Base-by-base conservation (phyloP, 2,329 filamentous ascomycete genomes). In the Sclerotinia minor region DNA sequence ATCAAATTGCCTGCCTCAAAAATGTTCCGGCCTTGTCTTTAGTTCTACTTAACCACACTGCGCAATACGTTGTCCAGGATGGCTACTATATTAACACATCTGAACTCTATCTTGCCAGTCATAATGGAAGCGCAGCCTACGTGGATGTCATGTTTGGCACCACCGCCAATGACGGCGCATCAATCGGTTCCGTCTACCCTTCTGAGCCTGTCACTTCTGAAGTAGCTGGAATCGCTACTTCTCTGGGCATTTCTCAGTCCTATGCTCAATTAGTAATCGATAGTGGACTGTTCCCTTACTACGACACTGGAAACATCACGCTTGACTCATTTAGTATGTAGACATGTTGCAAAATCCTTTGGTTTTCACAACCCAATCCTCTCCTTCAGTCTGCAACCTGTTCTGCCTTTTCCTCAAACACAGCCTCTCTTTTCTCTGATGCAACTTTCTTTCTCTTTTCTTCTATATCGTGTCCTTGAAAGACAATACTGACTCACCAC, bases 41-140 rank as follows among this genome's bases (percentile, higher is more conserved):
- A 13, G 77, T 80, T 1, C 76, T 75, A 3, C 73, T 80, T 8
- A 69, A 75, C 5, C 79, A 78, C 0, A 79, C 81, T 1, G 82
- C 84, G 19, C 79, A 82, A 53, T 84, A 84, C 69, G 82, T 85
- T 9, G 83, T 85, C 15, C 82, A 85, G 71, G 84, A 86, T 67
- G 83, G 83, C 29, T 78, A 75, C n/a, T 82, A 80, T 65, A 81
- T 85, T 68, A 81, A 81, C 69, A 83, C 82, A 0, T 75, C 79
- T 15, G 76, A 84, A 53, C 79, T 85, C 15, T 77, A 81, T 63
- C 78, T 84, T 38, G 75, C 77, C 4, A 78, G 78, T 11, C 76
- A 75, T 32, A 82, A 83, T 67, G 75, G 75, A 26, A 81, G 77
- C 61, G 81, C 81, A 0, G 81, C 83, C 0, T 78, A 84, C 59